Conservation (phyloP, 805 yeast genomes). For the Kodamaea jinghongensis region DNA sequence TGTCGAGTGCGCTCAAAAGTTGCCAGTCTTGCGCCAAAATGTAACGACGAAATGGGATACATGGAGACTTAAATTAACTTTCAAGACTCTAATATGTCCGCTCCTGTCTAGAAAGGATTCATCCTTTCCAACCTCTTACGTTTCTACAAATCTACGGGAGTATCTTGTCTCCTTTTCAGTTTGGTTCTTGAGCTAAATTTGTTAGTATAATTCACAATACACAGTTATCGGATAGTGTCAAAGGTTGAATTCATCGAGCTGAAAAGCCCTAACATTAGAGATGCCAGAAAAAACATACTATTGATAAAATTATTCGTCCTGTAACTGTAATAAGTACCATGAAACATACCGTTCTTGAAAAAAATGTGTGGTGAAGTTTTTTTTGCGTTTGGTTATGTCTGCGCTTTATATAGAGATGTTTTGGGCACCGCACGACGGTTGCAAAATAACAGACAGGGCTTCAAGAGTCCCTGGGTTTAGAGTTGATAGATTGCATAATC, state of each 20-base stretch:
- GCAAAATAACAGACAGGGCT: too few relatives aligned
- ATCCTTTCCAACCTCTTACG: too few relatives aligned
- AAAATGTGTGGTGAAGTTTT: background rate
- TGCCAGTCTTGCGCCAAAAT: background rate
- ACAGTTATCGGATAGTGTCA: constrained; percentile 60
- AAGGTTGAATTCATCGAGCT: constrained; percentile 77
- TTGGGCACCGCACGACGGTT: background rate
- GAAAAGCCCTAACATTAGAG: constrained; percentile 83
- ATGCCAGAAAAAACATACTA: constrained; percentile 79
- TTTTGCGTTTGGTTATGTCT: background rate
- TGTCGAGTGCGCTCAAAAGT: too few relatives aligned
- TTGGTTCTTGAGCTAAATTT: background rate
- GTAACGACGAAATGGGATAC: too few relatives aligned
- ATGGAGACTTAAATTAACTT: too few relatives aligned
- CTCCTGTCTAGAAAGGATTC: too few relatives aligned
- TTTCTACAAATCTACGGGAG: too few relatives aligned
- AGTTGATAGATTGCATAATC: too few relatives aligned
- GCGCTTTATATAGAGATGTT: background rate
- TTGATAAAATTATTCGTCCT: constrained; percentile 37
- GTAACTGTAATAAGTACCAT: constrained; percentile 8
- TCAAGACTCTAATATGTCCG: too few relatives aligned
- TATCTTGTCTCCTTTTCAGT: too few relatives aligned
- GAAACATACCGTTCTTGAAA: constrained; percentile 6
- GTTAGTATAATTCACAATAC: constrained; percentile 6
- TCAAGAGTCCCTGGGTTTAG: too few relatives aligned